Base-by-base conservation (phyloP, 192 early-diverging fungal genomes). In the Rhizophagus prolifer region DNA sequence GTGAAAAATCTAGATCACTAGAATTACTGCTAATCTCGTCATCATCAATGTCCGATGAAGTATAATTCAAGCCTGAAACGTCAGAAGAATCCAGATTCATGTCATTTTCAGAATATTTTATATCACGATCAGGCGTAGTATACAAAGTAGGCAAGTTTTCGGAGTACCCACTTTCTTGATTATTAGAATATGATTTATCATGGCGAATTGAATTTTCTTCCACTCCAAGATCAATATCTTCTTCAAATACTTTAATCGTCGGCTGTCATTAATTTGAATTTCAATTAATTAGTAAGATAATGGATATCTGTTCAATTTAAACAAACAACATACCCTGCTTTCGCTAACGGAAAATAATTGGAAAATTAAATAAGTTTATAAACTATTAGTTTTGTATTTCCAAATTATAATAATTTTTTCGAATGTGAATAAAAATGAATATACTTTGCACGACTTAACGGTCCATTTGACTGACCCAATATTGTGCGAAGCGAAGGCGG, bases 191-290 rank as follows among this genome's bases (percentile, higher is more conserved):
- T 21, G 30, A 23, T 14, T 31, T 46, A 34, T 44, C 50, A 46
- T 70, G 28, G 12, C 70, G 75, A 19, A 47, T 44, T 14, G 59
- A 46, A 4, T 65, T 78, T 19, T 85, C 81, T 6, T 89, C 88
- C 23, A 82, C 83, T 21, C 88, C 90, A 80, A 91, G 68, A 74
- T 92, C 91, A 50, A 92, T 83, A 61, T 90, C 88, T 72, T 93
- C 92, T 47, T 91, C 90, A 47, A 86, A 92, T 19, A 84, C 91
- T 70, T 93, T 91, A 31, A 94, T 93, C 8, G 80, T 88, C 26
- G 90, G 90, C 88, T 91, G 82, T 78, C 61, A 77, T n/a, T 38
- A 77, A 82, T 65, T 46, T 79, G 67, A 78, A 76, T 8, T 50
- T 38, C 28, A 36, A 67, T 31, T 66, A 79, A 64, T 65, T 65